These are phyloP conservation scores for Tuber umbilicatum DNA, from an alignment of 495 filamentous ascomycete species.

Conservation along the genomic window DNA sequence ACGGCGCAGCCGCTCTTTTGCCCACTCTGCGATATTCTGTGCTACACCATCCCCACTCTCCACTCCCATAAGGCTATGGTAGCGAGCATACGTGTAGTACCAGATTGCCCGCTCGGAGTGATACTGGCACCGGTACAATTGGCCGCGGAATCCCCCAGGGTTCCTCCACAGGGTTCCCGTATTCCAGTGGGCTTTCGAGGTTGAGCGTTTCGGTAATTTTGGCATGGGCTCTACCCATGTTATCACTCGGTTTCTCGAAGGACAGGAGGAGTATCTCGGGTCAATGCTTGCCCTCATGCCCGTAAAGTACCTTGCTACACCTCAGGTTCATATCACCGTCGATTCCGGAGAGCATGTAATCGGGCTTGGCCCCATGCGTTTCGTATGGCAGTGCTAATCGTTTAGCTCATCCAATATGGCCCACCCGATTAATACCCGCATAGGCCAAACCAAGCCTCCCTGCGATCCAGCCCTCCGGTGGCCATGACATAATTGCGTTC, in stretches of 20 bases:
- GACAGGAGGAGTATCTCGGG: background rate
- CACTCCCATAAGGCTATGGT: background rate
- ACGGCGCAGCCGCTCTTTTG: background rate
- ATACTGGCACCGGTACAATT: background rate
- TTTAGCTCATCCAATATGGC: background rate
- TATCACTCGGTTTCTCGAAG: background rate
- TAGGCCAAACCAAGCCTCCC: background rate
- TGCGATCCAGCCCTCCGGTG: background rate
- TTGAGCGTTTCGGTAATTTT: background rate
- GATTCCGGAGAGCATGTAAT: background rate
- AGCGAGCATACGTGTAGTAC: background rate
- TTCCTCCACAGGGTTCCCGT: background rate
- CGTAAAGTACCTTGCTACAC: background rate
- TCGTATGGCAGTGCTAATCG: background rate
- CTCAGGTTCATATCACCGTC: background rate
- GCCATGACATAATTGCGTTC: background rate
- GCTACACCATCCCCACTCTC: background rate
- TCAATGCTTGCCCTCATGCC: background rate
- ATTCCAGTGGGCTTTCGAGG: background rate
- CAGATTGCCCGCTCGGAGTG: background rate
- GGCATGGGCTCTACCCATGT: background rate
- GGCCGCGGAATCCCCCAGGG: background rate
- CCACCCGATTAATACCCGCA: background rate
- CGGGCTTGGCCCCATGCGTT: background rate
- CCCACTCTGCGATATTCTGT: background rate